Evolutionary conservation across 2,329 filamentous ascomycete species (phyloP), one percentile per base, ranked within the genome.

Genomic region (Fusarium virguliforme): DNA sequence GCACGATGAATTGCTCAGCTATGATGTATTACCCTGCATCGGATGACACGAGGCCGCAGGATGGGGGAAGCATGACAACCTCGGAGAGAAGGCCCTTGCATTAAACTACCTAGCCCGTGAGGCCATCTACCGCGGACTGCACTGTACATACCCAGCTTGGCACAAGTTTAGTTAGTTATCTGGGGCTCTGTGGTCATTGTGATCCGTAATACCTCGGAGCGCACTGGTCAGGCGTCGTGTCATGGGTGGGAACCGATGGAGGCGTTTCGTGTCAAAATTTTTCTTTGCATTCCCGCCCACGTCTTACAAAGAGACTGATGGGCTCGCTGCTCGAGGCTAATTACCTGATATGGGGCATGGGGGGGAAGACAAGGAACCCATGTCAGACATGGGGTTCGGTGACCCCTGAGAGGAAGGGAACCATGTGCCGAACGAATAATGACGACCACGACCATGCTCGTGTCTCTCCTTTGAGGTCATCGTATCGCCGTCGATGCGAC

Each of bases 321-420:
- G 53, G 41, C 43, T 37, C 18, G 18, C 22, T 46, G 41, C 9
- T 46, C 30, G 13, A 50, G 32, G 10, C 56, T 59, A 59, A 59
- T 35, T 59, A 59, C 30, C 30, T 59, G 41, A 60, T 24, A 24
- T 22, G 34, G 50, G 32, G 18, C 32, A 37, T 43, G 41, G 56
- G 55, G 30, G 56, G 37, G 56, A 60, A 48, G 56, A 60, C 56
- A 59, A 50, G 56, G 48, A 51, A n/a, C 55, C 54, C 56, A 38
- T 50, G 56, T 34, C 6, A 18, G 26, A 22, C 32, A 60, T 38
- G 56, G 43, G 24, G 41, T 26, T 28, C 28, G 26, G 43, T 30
- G 43, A 28, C 30, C 40, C 34, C 22, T 37, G 56, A 30, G 41
- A 6, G 18, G 18, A 18, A 18, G 18, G 18, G 18, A 18, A 24